Percentiles rank a stretch among this genome's conserved stretches.
Conservation (phyloP, 2,329 filamentous ascomycete genomes). For the Colletotrichum viniferum region DNA sequence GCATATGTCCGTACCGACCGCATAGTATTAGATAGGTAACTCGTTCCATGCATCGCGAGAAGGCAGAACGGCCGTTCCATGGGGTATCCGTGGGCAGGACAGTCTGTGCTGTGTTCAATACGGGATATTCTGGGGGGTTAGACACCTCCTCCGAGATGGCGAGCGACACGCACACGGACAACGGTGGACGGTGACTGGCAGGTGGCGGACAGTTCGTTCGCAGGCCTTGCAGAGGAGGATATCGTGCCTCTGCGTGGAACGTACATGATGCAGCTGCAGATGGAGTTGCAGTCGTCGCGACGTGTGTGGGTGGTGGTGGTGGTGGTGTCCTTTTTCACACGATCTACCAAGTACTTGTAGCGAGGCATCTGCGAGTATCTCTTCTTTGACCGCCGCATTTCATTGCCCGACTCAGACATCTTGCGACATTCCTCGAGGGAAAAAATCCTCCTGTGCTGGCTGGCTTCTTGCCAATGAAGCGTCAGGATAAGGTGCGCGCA, state of each 20-base stretch:
- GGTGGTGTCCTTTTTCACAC: not conserved
- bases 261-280: not conserved
- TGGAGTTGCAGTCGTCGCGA: not conserved
- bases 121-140: not conserved
- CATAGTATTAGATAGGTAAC: not conserved
- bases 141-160: not conserved
- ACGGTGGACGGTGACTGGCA: constrained; percentile 1
- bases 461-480: not conserved
- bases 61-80: not conserved
- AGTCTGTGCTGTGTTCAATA: not conserved
- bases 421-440: not conserved
- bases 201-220: not conserved
- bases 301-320: not conserved
- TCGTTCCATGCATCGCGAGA: not conserved
- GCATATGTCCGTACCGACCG: not conserved
- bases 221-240: not conserved
- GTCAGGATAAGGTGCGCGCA: constrained; percentile 7
- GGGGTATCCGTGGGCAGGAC: not conserved
- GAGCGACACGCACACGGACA: not conserved
- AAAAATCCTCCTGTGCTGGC: not conserved
- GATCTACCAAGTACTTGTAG: not conserved
- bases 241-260: not conserved
- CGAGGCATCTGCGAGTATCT: not conserved
- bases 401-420: not conserved
- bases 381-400: not conserved